These are phyloP conservation scores for Acanthamoeba rhysodes DNA, from an alignment of 208 protist genomes.

Conservation along the genomic window DNA sequence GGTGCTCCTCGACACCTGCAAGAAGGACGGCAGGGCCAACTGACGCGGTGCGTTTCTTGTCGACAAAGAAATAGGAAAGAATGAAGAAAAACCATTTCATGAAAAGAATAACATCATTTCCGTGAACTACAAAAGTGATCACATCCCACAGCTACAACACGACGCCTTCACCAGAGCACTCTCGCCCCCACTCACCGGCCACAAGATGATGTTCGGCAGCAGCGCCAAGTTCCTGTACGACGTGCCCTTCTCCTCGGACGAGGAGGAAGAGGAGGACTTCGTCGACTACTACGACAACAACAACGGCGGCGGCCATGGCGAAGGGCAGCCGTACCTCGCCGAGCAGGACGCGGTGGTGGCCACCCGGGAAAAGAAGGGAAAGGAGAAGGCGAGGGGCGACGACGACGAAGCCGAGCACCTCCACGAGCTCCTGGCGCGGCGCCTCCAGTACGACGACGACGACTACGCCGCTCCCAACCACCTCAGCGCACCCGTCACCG, in stretches of 20 bases:
- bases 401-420: not conserved
- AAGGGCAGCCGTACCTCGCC: not conserved
- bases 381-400: not conserved
- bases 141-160: not conserved
- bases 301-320: not conserved
- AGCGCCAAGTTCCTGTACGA: constrained; percentile 28
- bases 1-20: not conserved
- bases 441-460: constrained; percentile 10
- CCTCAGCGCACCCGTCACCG: not conserved
- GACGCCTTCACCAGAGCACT: no score
- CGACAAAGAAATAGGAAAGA: no score
- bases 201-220: constrained; percentile 34
- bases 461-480: not conserved
- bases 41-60: no score
- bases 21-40: not conserved
- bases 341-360: not conserved
- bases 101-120: no score
- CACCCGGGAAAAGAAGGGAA: not conserved
- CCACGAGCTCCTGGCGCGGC: not conserved
- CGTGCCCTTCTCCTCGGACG: not conserved
- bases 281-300: not conserved
- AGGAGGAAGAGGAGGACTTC: no score
- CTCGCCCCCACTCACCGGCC: not conserved
- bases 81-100: no score
- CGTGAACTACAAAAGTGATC: no score